Conservation (phyloP, 306 rosid species). For the Lathyrus aphaca region DNA sequence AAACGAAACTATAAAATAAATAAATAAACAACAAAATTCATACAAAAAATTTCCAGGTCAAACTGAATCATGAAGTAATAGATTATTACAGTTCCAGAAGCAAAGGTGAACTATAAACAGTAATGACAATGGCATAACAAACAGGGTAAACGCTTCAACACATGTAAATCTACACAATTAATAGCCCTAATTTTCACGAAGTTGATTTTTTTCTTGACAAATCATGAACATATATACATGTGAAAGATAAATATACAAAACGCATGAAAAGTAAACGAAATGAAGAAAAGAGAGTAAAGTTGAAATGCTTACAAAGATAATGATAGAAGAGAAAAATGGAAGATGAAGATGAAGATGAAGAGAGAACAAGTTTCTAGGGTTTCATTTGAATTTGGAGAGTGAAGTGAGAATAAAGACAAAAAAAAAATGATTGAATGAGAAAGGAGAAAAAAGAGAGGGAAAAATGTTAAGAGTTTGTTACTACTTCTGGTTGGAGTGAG, state of each 20-base stretch:
- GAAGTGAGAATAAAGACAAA: too few species aligned
- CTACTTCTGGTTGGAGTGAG: too few species aligned
- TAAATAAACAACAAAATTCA: not conserved
- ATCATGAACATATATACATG: too few species aligned
- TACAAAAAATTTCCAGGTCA: not conserved
- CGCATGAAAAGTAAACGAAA: too few species aligned
- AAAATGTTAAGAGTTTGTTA: too few species aligned
- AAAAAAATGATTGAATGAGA: too few species aligned
- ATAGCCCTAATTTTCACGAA: not conserved
- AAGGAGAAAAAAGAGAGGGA: too few species aligned
- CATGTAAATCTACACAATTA: not conserved
- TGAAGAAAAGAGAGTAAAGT: not conserved
- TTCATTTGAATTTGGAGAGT: not conserved
- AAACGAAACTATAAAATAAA: not conserved
- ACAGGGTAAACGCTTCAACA: too few species aligned
- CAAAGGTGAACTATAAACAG: too few species aligned
- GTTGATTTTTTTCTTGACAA: not conserved
- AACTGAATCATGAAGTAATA: not conserved
- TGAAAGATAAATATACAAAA: too few species aligned
- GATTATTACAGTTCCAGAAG: too few species aligned
- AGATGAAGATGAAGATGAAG: not conserved
- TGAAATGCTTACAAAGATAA: not conserved
- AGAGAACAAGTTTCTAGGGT: not conserved
- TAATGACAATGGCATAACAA: too few species aligned
- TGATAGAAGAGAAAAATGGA: not conserved